A percentile compares a stretch with the other conserved stretches of the same genome.
Evolutionary conservation across 1,284 basidiomycete species (phyloP).

Genomic region (Ustilago nuda): DNA sequence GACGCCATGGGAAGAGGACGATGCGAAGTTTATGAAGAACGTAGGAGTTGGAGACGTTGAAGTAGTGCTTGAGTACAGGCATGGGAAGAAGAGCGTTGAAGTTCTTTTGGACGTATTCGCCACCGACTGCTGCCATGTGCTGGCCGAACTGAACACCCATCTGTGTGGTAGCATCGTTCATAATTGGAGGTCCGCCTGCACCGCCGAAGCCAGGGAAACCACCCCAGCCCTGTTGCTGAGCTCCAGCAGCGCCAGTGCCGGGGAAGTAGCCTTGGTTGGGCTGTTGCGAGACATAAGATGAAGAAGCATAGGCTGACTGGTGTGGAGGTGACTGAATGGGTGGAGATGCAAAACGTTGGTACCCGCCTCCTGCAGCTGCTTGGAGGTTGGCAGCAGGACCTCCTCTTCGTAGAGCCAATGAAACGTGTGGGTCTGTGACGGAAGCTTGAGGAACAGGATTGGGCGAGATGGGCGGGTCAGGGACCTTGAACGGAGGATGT

Average conservation of each 20-base stretch:
- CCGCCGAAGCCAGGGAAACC: slow-evolving; percentile 30
- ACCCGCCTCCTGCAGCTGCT: slow-evolving; percentile 39
- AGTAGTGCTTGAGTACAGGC: slow-evolving; percentile 83
- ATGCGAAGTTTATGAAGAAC: slow-evolving; percentile 90
- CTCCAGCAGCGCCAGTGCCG: slow-evolving; percentile 10
- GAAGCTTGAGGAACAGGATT: slow-evolving; percentile 33
- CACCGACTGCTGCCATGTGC: slow-evolving; percentile 90
- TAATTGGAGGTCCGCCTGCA: slow-evolving; percentile 58
- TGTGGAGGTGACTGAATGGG: slow-evolving; percentile 38
- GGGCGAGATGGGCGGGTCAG: slow-evolving; percentile 59
- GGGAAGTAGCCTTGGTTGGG: slow-evolving; percentile 25
- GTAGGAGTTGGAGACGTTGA: slow-evolving; percentile 96
- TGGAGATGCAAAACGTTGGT: slow-evolving; percentile 51
- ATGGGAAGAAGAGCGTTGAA: slow-evolving; percentile 61
- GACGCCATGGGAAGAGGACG: slow-evolving; percentile 95
- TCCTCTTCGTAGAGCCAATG: slow-evolving; percentile 31
- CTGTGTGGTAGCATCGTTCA: slow-evolving; percentile 93
- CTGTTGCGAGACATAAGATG: slow-evolving; percentile 19
- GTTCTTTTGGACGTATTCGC: slow-evolving; percentile 95
- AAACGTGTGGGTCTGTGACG: slow-evolving; percentile 45
- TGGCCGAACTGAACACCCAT: slow-evolving; percentile 96
- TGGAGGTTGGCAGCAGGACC: slow-evolving; percentile 32
- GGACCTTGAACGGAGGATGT: slow-evolving; percentile 63
- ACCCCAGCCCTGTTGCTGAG: slow-evolving; percentile 29
- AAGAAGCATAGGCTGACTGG: slow-evolving; percentile 19